Base-by-base conservation (phyloP, 2,329 filamentous ascomycete genomes). In the Venturia oleaginea region DNA sequence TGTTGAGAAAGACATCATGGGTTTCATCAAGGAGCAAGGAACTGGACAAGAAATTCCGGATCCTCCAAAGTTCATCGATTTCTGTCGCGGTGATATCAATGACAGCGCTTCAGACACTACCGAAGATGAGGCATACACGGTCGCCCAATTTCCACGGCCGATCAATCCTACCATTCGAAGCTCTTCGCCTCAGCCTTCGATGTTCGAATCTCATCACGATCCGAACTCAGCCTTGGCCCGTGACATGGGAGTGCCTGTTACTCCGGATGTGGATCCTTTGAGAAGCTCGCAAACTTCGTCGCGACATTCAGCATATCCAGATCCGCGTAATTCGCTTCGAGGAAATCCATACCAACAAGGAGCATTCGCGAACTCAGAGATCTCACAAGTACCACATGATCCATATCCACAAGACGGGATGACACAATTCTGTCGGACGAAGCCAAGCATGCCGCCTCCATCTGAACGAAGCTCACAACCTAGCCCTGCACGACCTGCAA, bases 1-100 rank as follows among this genome's bases (percentile, higher is more conserved):
- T 71, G 94, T 99, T 1, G 92, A 97, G 75, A 96, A 93, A 75
- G 95, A 99, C 74, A 97, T 99, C 67, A 79, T 86, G 27, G 80
- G 77, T 67, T 99, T 99, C 78, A 99, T 99, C 77, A 88, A 83
- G 67, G 92, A 96, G 59, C 84, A 79, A 68, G 93, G 93, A 27
- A 99, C 94, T 2, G 92, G 94, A 5, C 93, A 97, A 75, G 95
- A 99, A 75, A 99, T 99, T 59, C 95, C 94, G 1, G 94, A 97
- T 74, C 86, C 94, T 30, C 94, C 94, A 54, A 97, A 92, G 75
- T 99, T 97, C 75, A 97, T 99, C 84, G 97, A 99, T 79, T 99
- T 97, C 76, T 95, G 91, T 74, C 88, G 94, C 13, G 94, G 93
- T 19, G 92, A 96, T 73, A 82, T 83, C 43, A 79, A 87, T 64